Percentiles rank a stretch among this genome's conserved stretches.
These are phyloP conservation scores for Cyberlindnera amylophila DNA, from an alignment of 805 yeast genomes.

Conservation along the genomic window DNA sequence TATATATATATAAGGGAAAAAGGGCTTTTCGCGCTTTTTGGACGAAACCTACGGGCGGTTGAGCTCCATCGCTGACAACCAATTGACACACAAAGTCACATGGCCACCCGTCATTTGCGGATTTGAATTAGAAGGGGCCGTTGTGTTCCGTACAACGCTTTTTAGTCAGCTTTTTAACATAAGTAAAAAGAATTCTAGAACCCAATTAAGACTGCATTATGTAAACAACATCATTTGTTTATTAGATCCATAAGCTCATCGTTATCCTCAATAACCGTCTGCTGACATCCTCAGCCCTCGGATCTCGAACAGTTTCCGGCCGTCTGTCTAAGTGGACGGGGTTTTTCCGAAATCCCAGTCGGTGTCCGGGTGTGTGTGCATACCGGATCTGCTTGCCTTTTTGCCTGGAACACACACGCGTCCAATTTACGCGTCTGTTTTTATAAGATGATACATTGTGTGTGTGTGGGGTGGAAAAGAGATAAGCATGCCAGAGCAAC, in stretches of 20 bases:
- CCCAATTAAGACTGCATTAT: no score
- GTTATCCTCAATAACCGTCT: no score
- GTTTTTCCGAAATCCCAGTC: slow-evolving; percentile 1
- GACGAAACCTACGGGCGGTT: slow-evolving; percentile 12
- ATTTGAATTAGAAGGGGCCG: neutral
- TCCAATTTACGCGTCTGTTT: neutral
- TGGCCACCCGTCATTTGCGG: neutral
- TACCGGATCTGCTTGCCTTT: neutral
- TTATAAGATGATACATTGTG: neutral
- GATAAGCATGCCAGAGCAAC: neutral
- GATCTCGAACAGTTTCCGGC: neutral
- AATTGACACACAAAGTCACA: no score
- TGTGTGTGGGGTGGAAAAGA: neutral
- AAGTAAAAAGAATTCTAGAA: no score
- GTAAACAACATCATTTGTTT: no score
- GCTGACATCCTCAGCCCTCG: neutral
- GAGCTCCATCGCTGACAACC: slow-evolving; percentile 9
- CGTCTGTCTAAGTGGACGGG: slow-evolving; percentile 1
- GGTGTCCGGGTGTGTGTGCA: slow-evolving; percentile 3
- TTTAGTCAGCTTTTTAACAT: no score
- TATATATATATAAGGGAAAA: no score
- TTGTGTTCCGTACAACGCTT: neutral
- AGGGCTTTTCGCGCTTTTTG: neutral
- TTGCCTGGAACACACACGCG: no score
- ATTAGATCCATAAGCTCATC: no score